Evolutionary conservation across 331 rosid genomes (phyloP), one percentile per base, ranked within the genome.

Genomic region (Quercus lobata): DNA sequence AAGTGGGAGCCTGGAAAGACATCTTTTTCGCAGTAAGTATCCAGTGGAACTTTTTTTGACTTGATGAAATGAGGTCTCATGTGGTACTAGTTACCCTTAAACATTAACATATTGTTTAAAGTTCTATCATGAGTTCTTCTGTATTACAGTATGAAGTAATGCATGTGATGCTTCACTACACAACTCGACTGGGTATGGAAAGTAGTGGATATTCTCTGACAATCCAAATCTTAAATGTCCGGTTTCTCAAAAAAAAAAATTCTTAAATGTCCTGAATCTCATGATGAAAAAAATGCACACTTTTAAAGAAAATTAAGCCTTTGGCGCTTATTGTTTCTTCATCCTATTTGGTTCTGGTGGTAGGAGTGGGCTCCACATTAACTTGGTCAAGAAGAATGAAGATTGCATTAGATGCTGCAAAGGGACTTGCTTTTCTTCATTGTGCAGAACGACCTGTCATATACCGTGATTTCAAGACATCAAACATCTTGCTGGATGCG

Each of bases 381-480:
- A 93, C 89, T 37, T 93, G 98, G 98, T 84, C 98, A 75, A 91
- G 82, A 85, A 84, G 98, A 88, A 88, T 91, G 98, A 93, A 93
- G 92, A 93, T 93, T 80, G 98, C 98, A 77, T 89, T 91, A 54
- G 92, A 91, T 84, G 92, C 95, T 60, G 98, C 98, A 62, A 93
- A 84, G 71, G 98, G 98, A 74, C 98, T 93, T 76, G 98, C 98
- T 82, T 93, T 91, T 88, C 98, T 93, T 82, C 98, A 93, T 82
- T 93, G 91, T 52, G 93, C 97, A 41, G 97, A 90, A 81, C 86
- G 95, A 72, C 91, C 98, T 44, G 90, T 86, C 79, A 93, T 91
- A 83, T 93, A 93, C 84, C 98, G 98, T 14, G 98, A 93, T 84
- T 93, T 93, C 87, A 93, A 93, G 95, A 93, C 98, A 18, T 91